These are phyloP conservation scores for Lomentospora prolificans DNA, from an alignment of 2,329 filamentous ascomycete genomes.

Conservation along the genomic window DNA sequence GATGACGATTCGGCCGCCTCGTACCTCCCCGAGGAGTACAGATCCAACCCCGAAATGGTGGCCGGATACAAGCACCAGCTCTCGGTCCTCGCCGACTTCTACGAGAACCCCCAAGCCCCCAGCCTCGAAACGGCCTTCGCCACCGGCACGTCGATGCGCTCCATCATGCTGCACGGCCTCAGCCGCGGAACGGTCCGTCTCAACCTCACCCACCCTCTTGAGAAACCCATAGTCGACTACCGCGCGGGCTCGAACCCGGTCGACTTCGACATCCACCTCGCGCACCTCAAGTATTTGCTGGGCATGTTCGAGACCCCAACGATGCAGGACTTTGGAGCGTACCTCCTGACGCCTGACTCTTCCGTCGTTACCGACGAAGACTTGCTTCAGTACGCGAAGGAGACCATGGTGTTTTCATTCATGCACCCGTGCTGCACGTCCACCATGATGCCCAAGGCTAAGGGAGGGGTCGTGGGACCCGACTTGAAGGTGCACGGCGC, in stretches of 20 bases:
- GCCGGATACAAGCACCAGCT: constrained; percentile 18
- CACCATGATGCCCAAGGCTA: constrained; percentile 31
- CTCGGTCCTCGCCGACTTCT: constrained; percentile 16
- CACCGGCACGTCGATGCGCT: constrained; percentile 13
- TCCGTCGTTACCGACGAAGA: constrained; percentile 13
- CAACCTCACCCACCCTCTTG: constrained; percentile 14
- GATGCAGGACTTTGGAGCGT: constrained; percentile 16
- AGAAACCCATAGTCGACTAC: constrained; percentile 23
- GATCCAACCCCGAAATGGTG: constrained; percentile 11
- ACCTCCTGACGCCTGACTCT: constrained; percentile 19
- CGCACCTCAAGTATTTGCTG: constrained; percentile 21
- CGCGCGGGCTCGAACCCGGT: constrained; percentile 24
- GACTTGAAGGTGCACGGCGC: constrained; percentile 24
- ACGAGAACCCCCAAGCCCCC: constrained; percentile 19
- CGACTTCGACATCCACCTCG: constrained; percentile 24
- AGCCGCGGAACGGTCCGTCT: constrained; percentile 23
- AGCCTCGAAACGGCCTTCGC: constrained; percentile 21
- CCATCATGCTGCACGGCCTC: constrained; percentile 21
- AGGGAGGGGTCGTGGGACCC: constrained; percentile 25
- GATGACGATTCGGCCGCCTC: constrained; percentile 13
- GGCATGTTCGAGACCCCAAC: constrained; percentile 17
- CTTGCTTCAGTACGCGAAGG: constrained; percentile 14
- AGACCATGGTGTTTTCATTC: constrained; percentile 23
- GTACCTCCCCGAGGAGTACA: constrained; percentile 13
- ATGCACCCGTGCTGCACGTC: constrained; percentile 32